Conservation (phyloP, 495 filamentous ascomycete species). For the Xylaria longipes region DNA sequence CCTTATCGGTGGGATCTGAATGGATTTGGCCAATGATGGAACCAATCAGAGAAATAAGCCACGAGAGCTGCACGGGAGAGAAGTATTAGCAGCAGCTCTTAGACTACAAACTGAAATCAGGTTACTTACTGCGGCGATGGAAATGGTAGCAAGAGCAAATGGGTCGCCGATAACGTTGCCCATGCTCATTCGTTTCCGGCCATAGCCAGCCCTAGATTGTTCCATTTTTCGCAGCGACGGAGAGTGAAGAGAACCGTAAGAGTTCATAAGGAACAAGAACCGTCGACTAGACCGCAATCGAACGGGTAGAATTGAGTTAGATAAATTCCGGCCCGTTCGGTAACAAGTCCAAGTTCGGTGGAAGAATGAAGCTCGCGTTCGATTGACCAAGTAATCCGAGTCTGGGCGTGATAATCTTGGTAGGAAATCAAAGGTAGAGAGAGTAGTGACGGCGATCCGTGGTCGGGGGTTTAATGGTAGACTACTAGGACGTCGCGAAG, state of each 20-base stretch:
- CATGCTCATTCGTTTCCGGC: conserved; percentile 68
- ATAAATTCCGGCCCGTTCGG: conserved; percentile 18
- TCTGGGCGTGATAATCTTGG: background rate
- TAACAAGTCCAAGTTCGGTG: background rate
- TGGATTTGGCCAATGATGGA: conserved; percentile 77
- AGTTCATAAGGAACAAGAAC: conserved; percentile 65
- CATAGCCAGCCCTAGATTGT: conserved; percentile 61
- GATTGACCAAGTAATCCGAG: background rate
- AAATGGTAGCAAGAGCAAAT: conserved; percentile 92
- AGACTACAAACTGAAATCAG: background rate
- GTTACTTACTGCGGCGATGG: conserved; percentile 82
- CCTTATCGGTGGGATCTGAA: conserved; percentile 31
- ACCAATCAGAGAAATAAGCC: conserved; percentile 88
- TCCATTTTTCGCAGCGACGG: conserved; percentile 87
- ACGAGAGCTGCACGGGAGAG: conserved; percentile 71
- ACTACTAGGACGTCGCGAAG: background rate
- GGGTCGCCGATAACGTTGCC: conserved; percentile 95
- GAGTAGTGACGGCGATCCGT: background rate
- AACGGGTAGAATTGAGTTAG: conserved; percentile 27
- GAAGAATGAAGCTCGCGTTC: background rate
- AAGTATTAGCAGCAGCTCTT: conserved; percentile 18
- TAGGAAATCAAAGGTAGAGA: background rate
- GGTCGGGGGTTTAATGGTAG: background rate
- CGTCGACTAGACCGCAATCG: conserved; percentile 18
- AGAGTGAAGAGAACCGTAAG: conserved; percentile 74